Evolutionary conservation across 2,329 filamentous ascomycete species (phyloP).

Genomic region (Clarireedia homoeocarpa): DNA sequence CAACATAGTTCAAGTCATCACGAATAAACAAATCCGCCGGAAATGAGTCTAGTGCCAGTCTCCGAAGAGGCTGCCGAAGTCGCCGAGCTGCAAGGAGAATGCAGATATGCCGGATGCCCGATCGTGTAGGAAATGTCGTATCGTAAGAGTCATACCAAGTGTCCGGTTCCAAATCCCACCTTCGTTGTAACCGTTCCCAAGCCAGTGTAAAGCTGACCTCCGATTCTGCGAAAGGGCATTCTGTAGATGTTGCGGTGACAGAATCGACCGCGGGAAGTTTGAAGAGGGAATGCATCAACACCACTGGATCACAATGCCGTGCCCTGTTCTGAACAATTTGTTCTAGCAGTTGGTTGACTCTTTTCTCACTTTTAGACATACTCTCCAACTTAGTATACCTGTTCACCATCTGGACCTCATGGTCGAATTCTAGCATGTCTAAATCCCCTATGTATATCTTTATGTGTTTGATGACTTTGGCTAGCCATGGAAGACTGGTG

Average conservation of each 20-base stretch:
- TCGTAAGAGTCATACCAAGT: constrained; percentile 3
- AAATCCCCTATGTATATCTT: constrained; percentile 7
- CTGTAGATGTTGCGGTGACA: neutral
- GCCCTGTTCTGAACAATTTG: constrained; percentile 1
- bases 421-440: constrained; percentile 6
- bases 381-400: neutral
- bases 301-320: neutral
- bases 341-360: neutral
- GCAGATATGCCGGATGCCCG: neutral
- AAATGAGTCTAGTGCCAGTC: neutral
- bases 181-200: neutral
- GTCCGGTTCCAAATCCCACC: constrained; percentile 1
- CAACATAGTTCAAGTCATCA: neutral
- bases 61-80: neutral
- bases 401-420: constrained; percentile 6
- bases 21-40: constrained; percentile 1
- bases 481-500: constrained; percentile 2
- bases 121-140: constrained; percentile 3
- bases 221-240: constrained; percentile 3
- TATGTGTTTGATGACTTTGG: constrained; percentile 1
- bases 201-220: neutral
- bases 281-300: neutral
- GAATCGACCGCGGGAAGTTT: neutral
- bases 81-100: constrained; percentile 1
- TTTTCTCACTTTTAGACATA: neutral